Percentiles rank a stretch among this genome's conserved stretches.
Conservation (phyloP, 2,329 filamentous ascomycete genomes). For the Aspergillus pseudoterreus region DNA sequence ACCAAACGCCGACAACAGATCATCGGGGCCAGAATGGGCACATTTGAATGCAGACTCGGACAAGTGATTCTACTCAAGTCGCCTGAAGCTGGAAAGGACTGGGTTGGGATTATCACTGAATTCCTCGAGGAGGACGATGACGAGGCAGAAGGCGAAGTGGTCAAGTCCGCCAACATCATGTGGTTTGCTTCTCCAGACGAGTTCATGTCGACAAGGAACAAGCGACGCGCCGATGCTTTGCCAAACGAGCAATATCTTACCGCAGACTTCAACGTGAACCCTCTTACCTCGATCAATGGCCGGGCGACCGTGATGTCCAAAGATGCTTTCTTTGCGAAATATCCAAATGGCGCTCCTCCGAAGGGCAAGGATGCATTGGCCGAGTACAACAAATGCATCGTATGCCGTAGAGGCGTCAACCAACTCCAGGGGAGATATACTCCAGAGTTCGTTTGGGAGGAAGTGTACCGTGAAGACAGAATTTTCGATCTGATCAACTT, state of each 20-base stretch:
- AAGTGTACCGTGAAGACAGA: constrained; percentile 67
- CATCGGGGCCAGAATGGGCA: constrained; percentile 76
- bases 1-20: constrained; percentile 50
- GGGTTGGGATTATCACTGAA: constrained; percentile 84
- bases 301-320: constrained; percentile 77
- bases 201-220: constrained; percentile 78
- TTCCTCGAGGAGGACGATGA: constrained; percentile 73
- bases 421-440: constrained; percentile 87
- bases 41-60: constrained; percentile 74
- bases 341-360: constrained; percentile 72
- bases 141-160: constrained; percentile 48
- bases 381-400: constrained; percentile 79
- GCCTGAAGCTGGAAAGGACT: constrained; percentile 79
- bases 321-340: constrained; percentile 61
- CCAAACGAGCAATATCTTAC: constrained; percentile 92
- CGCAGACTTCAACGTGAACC: constrained; percentile 79
- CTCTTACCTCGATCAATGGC: constrained; percentile 83
- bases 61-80: constrained; percentile 85
- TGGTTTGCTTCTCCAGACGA: constrained; percentile 88
- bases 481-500: constrained; percentile 63
- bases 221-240: constrained; percentile 76
- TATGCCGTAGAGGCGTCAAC: constrained; percentile 87
- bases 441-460: constrained; percentile 87
- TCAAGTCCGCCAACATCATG: constrained; percentile 81
- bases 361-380: constrained; percentile 57